phyloP scores from a whole-genome alignment of 169 alveolate genomes.

The Plasmodium sp. region DNA sequence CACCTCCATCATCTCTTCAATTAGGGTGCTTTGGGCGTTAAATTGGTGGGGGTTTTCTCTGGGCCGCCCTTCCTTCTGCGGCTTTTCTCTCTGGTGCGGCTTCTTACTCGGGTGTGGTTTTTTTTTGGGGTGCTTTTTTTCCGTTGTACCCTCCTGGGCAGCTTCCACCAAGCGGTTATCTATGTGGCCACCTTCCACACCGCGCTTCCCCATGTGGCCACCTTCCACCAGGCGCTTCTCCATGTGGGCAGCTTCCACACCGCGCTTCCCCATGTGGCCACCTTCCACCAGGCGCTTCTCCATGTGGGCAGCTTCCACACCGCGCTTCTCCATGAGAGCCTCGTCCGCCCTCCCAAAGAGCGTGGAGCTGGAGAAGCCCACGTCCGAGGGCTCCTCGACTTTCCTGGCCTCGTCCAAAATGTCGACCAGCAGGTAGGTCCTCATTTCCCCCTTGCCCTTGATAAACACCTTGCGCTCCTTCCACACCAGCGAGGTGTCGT shows the following conservation, averaged over 20 bases:
- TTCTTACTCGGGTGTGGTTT: background rate
- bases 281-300: background rate
- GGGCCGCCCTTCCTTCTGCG: background rate
- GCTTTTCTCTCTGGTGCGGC: background rate
- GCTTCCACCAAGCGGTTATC: background rate
- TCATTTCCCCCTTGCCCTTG: slow-evolving; percentile 87
- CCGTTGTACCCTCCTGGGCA: too few species aligned
- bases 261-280: background rate
- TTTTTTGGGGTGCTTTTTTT: too few species aligned
- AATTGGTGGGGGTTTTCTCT: background rate
- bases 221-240: background rate
- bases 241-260: background rate
- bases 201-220: too few species aligned
- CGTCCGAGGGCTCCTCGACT: background rate
- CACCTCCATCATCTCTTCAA: background rate
- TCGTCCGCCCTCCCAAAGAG: background rate
- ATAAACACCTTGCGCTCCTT: slow-evolving; percentile 78
- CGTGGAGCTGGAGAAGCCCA: background rate
- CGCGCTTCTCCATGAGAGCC: background rate
- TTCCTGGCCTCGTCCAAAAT: slow-evolving; percentile 28
- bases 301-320: background rate
- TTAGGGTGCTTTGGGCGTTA: slow-evolving; percentile 6
- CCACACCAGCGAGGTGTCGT: slow-evolving; percentile 76
- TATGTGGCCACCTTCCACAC: background rate
- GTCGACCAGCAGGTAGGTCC: slow-evolving; percentile 78